Evolutionary conservation across 2,329 filamentous ascomycete species (phyloP).

Genomic region (Chrysoporthe puriensis): DNA sequence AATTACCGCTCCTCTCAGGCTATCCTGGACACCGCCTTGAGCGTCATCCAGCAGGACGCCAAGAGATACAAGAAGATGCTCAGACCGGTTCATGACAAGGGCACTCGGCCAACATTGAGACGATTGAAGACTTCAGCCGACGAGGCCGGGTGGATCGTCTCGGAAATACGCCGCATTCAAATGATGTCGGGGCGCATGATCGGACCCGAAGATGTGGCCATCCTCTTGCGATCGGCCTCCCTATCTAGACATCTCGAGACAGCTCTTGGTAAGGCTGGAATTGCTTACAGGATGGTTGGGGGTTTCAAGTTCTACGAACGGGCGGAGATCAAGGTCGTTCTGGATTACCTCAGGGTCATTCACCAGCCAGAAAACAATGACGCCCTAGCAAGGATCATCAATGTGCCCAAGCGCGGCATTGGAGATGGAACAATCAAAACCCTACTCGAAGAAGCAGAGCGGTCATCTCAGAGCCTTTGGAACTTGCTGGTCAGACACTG

Average conservation of each 20-base stretch:
- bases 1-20: slow-evolving; percentile 92
- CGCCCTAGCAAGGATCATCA: slow-evolving; percentile 80
- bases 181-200: slow-evolving; percentile 75
- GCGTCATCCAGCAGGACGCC: slow-evolving; percentile 88
- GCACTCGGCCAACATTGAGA: slow-evolving; percentile 79
- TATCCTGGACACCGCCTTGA: slow-evolving; percentile 78
- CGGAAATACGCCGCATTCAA: slow-evolving; percentile 74
- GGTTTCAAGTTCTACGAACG: slow-evolving; percentile 92
- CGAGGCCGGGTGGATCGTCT: slow-evolving; percentile 88
- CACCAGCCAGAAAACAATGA: slow-evolving; percentile 87
- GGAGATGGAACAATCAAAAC: slow-evolving; percentile 77
- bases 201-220: slow-evolving; percentile 76
- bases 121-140: slow-evolving; percentile 68
- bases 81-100: slow-evolving; percentile 77
- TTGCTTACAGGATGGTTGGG: slow-evolving; percentile 90
- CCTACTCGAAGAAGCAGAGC: slow-evolving; percentile 77
- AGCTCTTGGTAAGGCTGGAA: slow-evolving; percentile 76
- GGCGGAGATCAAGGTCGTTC: slow-evolving; percentile 80
- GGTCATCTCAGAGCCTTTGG: slow-evolving; percentile 73
- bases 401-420: slow-evolving; percentile 78
- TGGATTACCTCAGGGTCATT: slow-evolving; percentile 88
- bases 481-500: slow-evolving; percentile 64
- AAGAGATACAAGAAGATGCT: slow-evolving; percentile 79
- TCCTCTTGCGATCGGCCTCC: slow-evolving; percentile 82
- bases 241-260: slow-evolving; percentile 87